These are phyloP conservation scores for Candida boidinii DNA, from an alignment of 805 yeast species.

Conservation along the genomic window DNA sequence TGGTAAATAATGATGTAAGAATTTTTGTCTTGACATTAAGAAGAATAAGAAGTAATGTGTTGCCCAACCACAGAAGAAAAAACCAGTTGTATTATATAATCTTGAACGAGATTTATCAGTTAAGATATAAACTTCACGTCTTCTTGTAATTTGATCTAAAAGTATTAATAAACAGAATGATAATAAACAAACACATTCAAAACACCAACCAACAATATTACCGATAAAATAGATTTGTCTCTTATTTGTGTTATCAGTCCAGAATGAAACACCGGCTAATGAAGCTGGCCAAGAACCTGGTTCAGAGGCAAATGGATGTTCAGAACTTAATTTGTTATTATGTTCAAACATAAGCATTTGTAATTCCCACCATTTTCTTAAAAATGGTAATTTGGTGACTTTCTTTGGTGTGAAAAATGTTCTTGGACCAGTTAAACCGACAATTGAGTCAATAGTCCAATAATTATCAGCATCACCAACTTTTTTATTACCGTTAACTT, in stretches of 20 bases:
- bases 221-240: constrained; percentile 87
- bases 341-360: constrained; percentile 87
- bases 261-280: constrained; percentile 87
- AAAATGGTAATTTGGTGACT: constrained; percentile 59
- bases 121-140: constrained; percentile 58
- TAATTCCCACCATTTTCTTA: constrained; percentile 82
- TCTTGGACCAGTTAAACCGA: constrained; percentile 58
- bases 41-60: constrained; percentile 88
- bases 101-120: constrained; percentile 56
- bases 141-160: constrained; percentile 70
- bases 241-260: constrained; percentile 65
- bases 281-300: constrained; percentile 91
- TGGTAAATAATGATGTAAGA: constrained; percentile 90
- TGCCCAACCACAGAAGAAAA: constrained; percentile 79
- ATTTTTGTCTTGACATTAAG: constrained; percentile 87
- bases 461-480: constrained; percentile 53
- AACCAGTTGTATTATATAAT: constrained; percentile 73
- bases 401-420: constrained; percentile 55
- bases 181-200: constrained; percentile 58
- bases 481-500: constrained; percentile 91
- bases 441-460: constrained; percentile 72
- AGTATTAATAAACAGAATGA: constrained; percentile 54
- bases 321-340: constrained; percentile 77
- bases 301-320: constrained; percentile 92
- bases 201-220: constrained; percentile 86